phyloP scores from a whole-genome alignment of 164 flowering plant genomes.

The Sextonia rubra region DNA sequence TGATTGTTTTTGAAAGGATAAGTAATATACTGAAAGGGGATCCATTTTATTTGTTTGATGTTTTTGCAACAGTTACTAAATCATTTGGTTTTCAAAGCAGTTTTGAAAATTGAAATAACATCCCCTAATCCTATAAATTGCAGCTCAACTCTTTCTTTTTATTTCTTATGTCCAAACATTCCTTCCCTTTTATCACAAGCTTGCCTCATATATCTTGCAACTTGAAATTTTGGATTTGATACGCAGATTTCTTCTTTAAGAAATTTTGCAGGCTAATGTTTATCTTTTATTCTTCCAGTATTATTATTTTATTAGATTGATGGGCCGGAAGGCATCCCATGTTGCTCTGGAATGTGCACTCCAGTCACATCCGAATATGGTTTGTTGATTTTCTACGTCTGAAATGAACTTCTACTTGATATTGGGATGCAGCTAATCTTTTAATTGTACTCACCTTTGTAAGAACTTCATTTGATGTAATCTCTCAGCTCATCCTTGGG shows the following conservation, averaged over 20 bases:
- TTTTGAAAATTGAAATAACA: no score
- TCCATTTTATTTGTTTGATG: no score
- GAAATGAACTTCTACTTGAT: no score
- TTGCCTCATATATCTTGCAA: neutral
- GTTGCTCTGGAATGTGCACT: constrained; percentile 97
- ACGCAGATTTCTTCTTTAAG: neutral
- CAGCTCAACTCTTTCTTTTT: neutral
- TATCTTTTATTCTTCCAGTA: constrained; percentile 45
- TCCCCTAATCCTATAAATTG: neutral
- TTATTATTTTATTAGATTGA: constrained; percentile 90
- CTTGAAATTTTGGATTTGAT: no score
- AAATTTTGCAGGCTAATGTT: neutral
- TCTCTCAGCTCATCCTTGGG: constrained; percentile 78
- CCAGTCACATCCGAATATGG: constrained; percentile 99
- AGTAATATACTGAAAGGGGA: no score
- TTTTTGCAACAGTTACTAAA: no score
- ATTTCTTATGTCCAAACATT: no score
- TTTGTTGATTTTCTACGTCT: constrained; percentile 17
- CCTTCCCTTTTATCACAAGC: neutral
- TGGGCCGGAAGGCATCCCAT: constrained; percentile 97
- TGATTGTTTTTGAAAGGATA: no score
- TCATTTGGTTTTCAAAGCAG: no score
- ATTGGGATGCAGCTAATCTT: neutral
- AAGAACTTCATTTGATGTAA: neutral
- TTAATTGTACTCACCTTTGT: neutral